Evolutionary conservation across 2,329 filamentous ascomycete species (phyloP), one percentile per base, ranked within the genome.

Genomic region (Amylocarpus encephaloides): DNA sequence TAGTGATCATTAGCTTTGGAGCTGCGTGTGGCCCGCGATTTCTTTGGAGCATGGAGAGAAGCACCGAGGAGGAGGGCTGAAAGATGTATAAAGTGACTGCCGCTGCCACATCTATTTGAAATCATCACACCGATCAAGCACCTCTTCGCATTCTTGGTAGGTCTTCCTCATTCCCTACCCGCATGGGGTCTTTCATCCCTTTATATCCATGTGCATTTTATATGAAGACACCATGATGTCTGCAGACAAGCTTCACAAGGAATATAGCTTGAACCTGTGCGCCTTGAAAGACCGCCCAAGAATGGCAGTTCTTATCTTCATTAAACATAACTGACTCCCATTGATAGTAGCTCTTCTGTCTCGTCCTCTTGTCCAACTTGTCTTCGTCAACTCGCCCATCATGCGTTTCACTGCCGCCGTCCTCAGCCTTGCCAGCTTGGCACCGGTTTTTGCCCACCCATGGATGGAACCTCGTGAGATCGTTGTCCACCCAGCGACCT

Each of bases 321-420:
- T 18, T 44, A 33, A 9, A 35, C 32, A 15, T 33, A 35, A 44
- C 42, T 33, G 19, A 34, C 30, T 35, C 13, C 13, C 5, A 22
- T 16, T 46, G 3, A 46, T 38, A 36, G 43, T 26, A 36, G 10
- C 26, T 13, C 30, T 41, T 22, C 22, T 42, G 7, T 45, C 43
- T 15, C 29, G 43, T 13, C 26, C n/a, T 33, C 26, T 48, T 29
- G n/a, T 40, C 16, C 39, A 15, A 29, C 46, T 38, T 13, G 15
- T 49, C 40, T 22, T n/a, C 22, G 22, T 22, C 43, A 11, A 16
- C 26, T n/a, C 13, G 16, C 16, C 29, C 39, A 49, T 10, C n/a
- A 49, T 49, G 46, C 54, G 56, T 42, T 55, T 61, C 53, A 45
- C 49, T 35, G 34, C 55, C 46, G 22, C 53, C 40, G 40, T 56